Percentiles rank a stretch among this genome's conserved stretches.
phyloP scores from a whole-genome alignment of 2,329 filamentous ascomycete genomes.

The Pseudogymnoascus sp. region DNA sequence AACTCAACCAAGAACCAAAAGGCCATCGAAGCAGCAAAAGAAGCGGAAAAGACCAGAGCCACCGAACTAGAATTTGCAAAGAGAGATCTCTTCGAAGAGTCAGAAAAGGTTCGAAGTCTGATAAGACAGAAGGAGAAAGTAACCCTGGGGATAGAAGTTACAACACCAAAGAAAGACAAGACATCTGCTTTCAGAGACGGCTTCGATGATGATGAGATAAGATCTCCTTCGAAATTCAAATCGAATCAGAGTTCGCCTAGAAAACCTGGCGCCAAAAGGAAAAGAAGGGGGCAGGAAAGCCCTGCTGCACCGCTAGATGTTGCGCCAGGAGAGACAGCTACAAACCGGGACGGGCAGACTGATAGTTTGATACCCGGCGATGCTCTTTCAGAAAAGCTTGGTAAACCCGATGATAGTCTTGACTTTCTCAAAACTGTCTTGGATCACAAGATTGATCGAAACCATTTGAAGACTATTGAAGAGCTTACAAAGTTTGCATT shows the following conservation, averaged over 20 bases:
- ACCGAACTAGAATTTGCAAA: slow-evolving; percentile 68
- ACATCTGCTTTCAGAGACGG: slow-evolving; percentile 61
- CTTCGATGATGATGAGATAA: slow-evolving; percentile 56
- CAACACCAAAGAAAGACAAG: slow-evolving; percentile 58
- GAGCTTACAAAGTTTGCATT: slow-evolving; percentile 57
- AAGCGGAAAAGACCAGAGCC: slow-evolving; percentile 56
- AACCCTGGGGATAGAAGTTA: slow-evolving; percentile 26
- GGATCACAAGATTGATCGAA: slow-evolving; percentile 32
- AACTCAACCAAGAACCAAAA: slow-evolving; percentile 56
- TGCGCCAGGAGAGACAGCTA: neutral
- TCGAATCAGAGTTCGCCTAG: slow-evolving; percentile 48
- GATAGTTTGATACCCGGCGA: slow-evolving; percentile 25
- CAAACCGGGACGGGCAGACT: neutral
- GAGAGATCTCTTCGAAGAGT: slow-evolving; percentile 61
- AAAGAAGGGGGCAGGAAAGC: slow-evolving; percentile 29
- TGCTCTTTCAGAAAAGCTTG: slow-evolving; percentile 31
- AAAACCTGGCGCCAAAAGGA: slow-evolving; percentile 54
- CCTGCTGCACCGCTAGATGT: neutral
- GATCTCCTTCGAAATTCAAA: slow-evolving; percentile 39
- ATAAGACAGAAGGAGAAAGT: slow-evolving; percentile 43
- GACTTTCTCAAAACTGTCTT: slow-evolving; percentile 31
- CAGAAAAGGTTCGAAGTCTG: slow-evolving; percentile 31
- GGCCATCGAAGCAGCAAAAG: slow-evolving; percentile 56
- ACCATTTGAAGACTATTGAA: slow-evolving; percentile 59
- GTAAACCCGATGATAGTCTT: slow-evolving; percentile 35